Evolutionary conservation across 441 rosid genomes (phyloP), one percentile per base, ranked within the genome.

Genomic region (Hura crepitans): DNA sequence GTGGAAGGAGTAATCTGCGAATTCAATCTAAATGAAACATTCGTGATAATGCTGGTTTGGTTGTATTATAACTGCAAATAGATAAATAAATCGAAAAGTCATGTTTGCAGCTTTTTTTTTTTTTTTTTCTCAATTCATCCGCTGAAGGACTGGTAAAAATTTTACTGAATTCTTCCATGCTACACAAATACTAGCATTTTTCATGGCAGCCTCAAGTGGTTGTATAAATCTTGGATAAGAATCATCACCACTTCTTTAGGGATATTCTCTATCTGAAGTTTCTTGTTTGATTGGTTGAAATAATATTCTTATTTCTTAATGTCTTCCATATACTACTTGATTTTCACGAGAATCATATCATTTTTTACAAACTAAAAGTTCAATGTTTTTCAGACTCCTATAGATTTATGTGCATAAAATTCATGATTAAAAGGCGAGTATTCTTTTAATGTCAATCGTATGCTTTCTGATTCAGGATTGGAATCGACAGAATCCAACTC

Each of bases 401-500:
- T 60, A 27, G 60, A 49, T 33, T 70, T 70, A 13, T 3, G 20
- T 14, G 31, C 12, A 28, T 25, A 9, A 4, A 43, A 61, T 71
- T 63, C 67, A 49, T 65, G 45, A 28, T 28, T 11, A 11, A 27
- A 18, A 49, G 27, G 5, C 20, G 12, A 18, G 15, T 50, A 45
- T 47, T 33, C 15, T 39, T 37, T 23, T 15, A 35, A 23, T 55
- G 42, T 55, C 1, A 43, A 43, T 27, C 15, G 9, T 28, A 8
- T 43, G 0, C 28, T 56, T 20, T 17, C 28, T 5, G 12, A 5
- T 33, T 66, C 84, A 92, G 97, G 93, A 93, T 54, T 89, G 97
- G 97, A 88, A 83, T 43, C 71, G 92, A 9, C 97, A 93, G 66
- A 85, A 81, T 49, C 88, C 87, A 22, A 77, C 92, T 0, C 89